Conservation (phyloP, 2,329 filamentous ascomycete species). For the Chaetomiaceae sp. region DNA sequence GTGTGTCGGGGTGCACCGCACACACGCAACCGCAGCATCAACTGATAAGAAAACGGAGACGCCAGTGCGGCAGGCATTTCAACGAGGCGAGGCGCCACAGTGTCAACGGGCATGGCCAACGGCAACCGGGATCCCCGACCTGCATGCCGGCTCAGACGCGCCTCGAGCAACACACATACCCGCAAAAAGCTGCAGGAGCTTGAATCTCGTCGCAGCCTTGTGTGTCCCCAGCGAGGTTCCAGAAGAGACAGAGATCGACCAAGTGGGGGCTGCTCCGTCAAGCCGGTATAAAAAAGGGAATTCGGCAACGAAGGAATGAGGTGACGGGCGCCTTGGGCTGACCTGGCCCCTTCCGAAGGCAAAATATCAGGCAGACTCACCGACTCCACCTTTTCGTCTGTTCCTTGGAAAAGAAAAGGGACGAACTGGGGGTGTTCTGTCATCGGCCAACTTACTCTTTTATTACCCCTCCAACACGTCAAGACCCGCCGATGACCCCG, state of each 20-base stretch:
- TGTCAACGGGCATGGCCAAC: not conserved
- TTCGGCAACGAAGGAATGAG: not conserved
- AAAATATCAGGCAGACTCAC: conserved; percentile 18
- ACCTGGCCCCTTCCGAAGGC: not conserved
- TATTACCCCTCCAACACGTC: not conserved
- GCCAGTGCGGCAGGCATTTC: not conserved
- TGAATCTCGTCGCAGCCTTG: conserved; percentile 1
- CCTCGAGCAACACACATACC: not conserved
- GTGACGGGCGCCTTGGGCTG: not conserved
- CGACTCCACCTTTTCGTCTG: not conserved
- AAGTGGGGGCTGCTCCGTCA: not conserved
- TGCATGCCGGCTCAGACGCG: not conserved
- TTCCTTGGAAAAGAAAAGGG: not conserved
- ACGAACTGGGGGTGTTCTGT: not conserved
- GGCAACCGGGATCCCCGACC: not conserved
- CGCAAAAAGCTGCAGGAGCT: not conserved
- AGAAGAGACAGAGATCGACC: not conserved
- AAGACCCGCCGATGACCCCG: conserved; percentile 4
- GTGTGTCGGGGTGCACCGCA: not conserved
- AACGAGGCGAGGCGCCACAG: not conserved
- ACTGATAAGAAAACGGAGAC: not conserved
- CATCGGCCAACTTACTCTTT: not conserved
- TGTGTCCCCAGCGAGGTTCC: not conserved
- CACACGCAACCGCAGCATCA: not conserved
- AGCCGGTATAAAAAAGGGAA: not conserved